Conservation (phyloP, 257 asterid species). For the Fraxinus cuspidata region DNA sequence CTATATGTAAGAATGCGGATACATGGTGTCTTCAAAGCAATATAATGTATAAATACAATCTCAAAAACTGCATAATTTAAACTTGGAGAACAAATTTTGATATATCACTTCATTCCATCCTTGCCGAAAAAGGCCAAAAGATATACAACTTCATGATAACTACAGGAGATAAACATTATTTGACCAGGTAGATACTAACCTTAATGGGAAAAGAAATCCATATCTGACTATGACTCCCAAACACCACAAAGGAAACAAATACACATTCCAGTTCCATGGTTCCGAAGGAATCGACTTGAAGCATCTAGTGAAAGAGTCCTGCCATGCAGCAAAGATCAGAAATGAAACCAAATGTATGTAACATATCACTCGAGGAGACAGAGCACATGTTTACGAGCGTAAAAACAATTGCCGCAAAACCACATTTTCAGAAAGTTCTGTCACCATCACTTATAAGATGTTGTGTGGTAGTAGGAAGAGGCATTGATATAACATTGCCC, state of each 20-base stretch:
- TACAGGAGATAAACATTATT: neutral
- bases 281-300: constrained; percentile 96
- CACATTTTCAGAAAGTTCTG: neutral
- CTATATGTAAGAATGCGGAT: neutral
- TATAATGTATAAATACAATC: neutral
- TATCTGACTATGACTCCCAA: constrained; percentile 90
- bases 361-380: constrained; percentile 10
- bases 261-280: constrained; percentile 96
- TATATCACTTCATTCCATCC: constrained; percentile 4
- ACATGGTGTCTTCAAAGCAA: neutral
- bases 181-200: constrained; percentile 41
- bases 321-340: constrained; percentile 29
- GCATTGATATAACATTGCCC: neutral
- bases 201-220: constrained; percentile 77
- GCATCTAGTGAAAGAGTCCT: constrained; percentile 98
- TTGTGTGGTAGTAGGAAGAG: neutral
- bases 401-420: neutral
- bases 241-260: constrained; percentile 98
- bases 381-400: neutral
- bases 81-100: neutral
- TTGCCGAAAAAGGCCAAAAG: constrained; percentile 19
- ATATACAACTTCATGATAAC: neutral
- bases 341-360: neutral
- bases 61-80: neutral
- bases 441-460: neutral